Percentiles rank a stretch among this genome's conserved stretches.
phyloP scores from a whole-genome alignment of 1,284 basidiomycete genomes.

The Trametes sp. region DNA sequence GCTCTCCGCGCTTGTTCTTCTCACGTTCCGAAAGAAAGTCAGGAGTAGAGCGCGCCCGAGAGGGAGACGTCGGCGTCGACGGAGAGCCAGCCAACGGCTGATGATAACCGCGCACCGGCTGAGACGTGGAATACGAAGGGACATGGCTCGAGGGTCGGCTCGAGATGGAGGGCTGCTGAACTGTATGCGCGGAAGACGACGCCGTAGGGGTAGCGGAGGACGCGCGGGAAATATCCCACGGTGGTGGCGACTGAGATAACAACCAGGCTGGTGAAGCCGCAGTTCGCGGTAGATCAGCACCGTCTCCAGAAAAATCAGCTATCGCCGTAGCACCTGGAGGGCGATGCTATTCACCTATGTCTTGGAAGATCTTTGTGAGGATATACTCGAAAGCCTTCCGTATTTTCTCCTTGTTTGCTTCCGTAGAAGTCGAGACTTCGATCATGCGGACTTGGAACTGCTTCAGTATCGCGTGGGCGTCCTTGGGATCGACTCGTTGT shows the following conservation, averaged over 20 bases:
- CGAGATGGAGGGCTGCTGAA: conserved; percentile 41
- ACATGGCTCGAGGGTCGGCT: conserved; percentile 29
- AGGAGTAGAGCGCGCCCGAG: conserved; percentile 61
- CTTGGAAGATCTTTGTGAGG: conserved; percentile 62
- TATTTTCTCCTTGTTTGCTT: conserved; percentile 67
- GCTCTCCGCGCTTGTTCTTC: conserved; percentile 44
- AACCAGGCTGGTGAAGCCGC: conserved; percentile 74
- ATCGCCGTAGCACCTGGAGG: neutral
- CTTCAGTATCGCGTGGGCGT: conserved; percentile 55
- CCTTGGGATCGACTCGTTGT: conserved; percentile 60
- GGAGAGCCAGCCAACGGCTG: conserved; percentile 27
- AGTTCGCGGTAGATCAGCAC: conserved; percentile 55
- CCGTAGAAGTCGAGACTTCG: conserved; percentile 60
- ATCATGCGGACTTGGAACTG: conserved; percentile 74
- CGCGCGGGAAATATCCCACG: conserved; percentile 60
- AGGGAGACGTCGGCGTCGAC: conserved; percentile 48
- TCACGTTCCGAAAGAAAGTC: conserved; percentile 62
- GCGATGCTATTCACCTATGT: conserved; percentile 53
- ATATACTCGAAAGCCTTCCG: conserved; percentile 72
- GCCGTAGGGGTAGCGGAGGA: conserved; percentile 59
- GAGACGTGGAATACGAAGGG: conserved; percentile 42
- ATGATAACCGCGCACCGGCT: conserved; percentile 29
- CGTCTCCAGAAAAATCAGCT: conserved; percentile 24
- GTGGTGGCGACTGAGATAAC: conserved; percentile 48
- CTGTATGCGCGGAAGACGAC: conserved; percentile 42